A percentile compares a stretch with the other conserved stretches of the same genome.
Evolutionary conservation across 148 eudicot species (phyloP).

Genomic region (Heliosperma pusillum): DNA sequence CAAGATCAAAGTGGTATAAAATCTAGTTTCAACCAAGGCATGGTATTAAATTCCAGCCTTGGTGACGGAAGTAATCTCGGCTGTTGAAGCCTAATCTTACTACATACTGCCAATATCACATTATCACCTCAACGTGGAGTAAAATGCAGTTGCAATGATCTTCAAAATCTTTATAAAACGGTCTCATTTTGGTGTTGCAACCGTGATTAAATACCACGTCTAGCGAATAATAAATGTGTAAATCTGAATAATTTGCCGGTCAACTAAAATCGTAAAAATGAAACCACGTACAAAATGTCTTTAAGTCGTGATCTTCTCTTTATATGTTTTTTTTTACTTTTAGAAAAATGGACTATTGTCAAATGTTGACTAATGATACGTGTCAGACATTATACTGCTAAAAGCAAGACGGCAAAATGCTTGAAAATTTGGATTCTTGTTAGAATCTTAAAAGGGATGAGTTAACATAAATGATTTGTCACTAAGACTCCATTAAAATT

Average conservation of each 20-base stretch:
- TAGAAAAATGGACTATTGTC: neutral
- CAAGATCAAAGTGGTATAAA: neutral
- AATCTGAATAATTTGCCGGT: neutral
- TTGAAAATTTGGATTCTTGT: neutral
- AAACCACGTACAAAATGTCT: neutral
- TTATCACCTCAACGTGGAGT: too few species aligned
- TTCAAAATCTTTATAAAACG: too few species aligned
- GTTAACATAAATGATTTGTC: neutral
- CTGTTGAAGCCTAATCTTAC: too few species aligned
- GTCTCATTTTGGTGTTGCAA: too few species aligned
- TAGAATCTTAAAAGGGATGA: neutral
- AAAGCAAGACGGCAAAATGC: constrained; percentile 1
- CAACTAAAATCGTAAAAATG: neutral
- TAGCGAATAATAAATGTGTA: too few species aligned
- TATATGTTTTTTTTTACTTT: neutral
- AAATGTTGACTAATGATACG: neutral
- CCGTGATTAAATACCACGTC: neutral
- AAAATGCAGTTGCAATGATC: too few species aligned
- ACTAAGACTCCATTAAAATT: neutral
- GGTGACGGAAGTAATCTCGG: too few species aligned
- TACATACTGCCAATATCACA: too few species aligned
- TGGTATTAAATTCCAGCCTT: neutral
- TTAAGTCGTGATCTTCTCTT: neutral
- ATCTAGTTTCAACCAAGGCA: neutral
- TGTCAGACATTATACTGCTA: neutral